Base-by-base conservation (phyloP, 352 stramenopile species). In the Globisporangium viniferum region DNA sequence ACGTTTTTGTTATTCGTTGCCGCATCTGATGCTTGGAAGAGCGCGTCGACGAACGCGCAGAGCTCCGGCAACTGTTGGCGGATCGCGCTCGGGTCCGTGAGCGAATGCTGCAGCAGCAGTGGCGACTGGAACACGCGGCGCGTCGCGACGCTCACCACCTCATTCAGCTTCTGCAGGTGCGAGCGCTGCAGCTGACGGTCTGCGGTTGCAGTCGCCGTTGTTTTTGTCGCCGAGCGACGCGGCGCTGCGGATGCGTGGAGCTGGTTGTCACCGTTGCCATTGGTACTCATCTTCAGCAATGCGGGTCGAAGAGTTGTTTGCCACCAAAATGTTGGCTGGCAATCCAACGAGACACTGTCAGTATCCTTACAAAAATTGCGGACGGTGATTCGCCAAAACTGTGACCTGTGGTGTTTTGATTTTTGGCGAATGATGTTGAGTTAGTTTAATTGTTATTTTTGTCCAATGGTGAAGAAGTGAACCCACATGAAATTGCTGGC, bases 81-180 rank as follows among this genome's bases (percentile, higher is more conserved):
- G 22, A 80, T 75, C 51, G 81, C 78, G 46, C 35, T 67, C 31
- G 81, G 46, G 12, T 75, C 68, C 53, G 65, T 60, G 10, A 61
- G 54, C 5, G 60, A n/a, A 5, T 49, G 60, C n/a, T 74, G 55
- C 53, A 76, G 61, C 35, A 78, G 36, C 35, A 78, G 36, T 39
- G 78, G 78, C 35, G 76, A 81, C 60, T 79, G 73, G 73, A 88
- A 91, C 6, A 87, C 64, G 20, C 67, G 73, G 20, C 84, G 79
- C 14, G 72, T 81, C 9, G 81, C 81, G 4, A 74, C 54, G 15
- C 84, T 73, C 14, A 90, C 74, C 22, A 66, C 69, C 10, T 86
- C 76, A 58, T 88, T 86, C 8, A 91, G 72, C 27, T 41, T 49
- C 12, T 53, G 67, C 8, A 72, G 60, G 8, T 22, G 29, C 51